These are phyloP conservation scores for Sequoiadendron giganteum DNA, from an alignment of 75 land plant species.

Conservation along the genomic window DNA sequence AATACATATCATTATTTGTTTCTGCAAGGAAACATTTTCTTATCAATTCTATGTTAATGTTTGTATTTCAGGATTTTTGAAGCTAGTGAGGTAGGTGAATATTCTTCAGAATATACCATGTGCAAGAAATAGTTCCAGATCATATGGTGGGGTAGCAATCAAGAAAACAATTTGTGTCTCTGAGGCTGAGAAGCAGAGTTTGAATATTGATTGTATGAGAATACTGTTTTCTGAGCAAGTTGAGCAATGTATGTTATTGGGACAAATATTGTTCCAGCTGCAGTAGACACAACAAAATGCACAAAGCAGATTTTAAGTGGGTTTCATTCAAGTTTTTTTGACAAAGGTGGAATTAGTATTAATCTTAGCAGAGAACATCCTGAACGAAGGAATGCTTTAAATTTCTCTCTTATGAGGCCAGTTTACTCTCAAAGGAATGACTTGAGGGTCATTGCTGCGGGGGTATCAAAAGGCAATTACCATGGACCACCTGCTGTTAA, in stretches of 20 bases:
- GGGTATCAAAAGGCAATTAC: constrained; percentile 39
- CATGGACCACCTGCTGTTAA: constrained; percentile 31
- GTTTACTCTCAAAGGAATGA: constrained; percentile 4
- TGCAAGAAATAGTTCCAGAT: not conserved
- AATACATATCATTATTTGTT: not conserved
- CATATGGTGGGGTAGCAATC: not conserved
- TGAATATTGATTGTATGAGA: not conserved
- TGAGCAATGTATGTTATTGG: not conserved
- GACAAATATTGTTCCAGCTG: constrained; percentile 2
- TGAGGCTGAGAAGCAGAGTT: not conserved
- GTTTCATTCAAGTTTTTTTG: not conserved
- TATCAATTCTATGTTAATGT: not conserved
- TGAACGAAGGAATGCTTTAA: not conserved
- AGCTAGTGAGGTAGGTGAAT: not conserved
- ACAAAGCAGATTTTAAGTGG: not conserved
- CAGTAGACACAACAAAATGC: not conserved
- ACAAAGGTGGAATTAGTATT: not conserved
- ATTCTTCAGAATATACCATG: not conserved
- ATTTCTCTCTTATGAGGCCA: not conserved
- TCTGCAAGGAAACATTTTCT: not conserved
- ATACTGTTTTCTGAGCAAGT: not conserved
- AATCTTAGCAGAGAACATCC: not conserved
- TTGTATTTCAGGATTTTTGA: not conserved
- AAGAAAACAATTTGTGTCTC: not conserved
- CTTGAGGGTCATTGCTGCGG: constrained; percentile 32